These are phyloP conservation scores for Dorcoceras hygrometricum DNA, from an alignment of 257 asterid species.

Conservation along the genomic window DNA sequence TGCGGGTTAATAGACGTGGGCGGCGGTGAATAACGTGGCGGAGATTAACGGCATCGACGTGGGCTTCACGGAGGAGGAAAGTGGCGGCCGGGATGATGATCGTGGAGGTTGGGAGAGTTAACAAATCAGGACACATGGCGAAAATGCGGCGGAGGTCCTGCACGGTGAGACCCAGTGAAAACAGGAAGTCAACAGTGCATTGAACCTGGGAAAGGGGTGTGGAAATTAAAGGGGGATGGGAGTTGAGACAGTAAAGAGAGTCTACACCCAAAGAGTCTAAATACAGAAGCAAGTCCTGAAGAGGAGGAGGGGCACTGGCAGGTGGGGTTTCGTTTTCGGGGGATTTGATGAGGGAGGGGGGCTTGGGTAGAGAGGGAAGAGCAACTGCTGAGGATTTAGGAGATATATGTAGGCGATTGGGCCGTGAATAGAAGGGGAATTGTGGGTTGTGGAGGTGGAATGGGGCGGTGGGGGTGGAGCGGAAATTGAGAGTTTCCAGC, in stretches of 20 bases:
- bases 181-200: conserved; percentile 60
- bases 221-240: conserved; percentile 56
- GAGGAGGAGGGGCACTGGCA: conserved; percentile 29
- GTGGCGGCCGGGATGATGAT: conserved; percentile 61
- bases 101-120: conserved; percentile 43
- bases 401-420: conserved; percentile 23
- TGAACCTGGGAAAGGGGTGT: conserved; percentile 55
- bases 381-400: conserved; percentile 26
- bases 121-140: conserved; percentile 78
- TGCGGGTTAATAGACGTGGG: conserved; percentile 66
- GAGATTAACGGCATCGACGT: conserved; percentile 44
- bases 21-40: conserved; percentile 84
- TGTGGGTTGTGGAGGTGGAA: conserved; percentile 30
- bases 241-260: conserved; percentile 54
- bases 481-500: conserved; percentile 13
- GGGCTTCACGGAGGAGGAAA: conserved; percentile 82
- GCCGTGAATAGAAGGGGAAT: conserved; percentile 37
- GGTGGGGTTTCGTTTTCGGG: conserved; percentile 24
- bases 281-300: conserved; percentile 65
- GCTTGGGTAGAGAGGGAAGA: conserved; percentile 27
- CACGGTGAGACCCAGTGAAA: conserved; percentile 47
- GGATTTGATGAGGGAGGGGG: conserved; percentile 22
- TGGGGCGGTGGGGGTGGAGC: conserved; percentile 23
- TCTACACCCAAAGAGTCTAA: conserved; percentile 81
- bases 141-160: conserved; percentile 67